phyloP scores from a whole-genome alignment of 202 grass and related monocot species.

The Brachypodium distachyon region DNA sequence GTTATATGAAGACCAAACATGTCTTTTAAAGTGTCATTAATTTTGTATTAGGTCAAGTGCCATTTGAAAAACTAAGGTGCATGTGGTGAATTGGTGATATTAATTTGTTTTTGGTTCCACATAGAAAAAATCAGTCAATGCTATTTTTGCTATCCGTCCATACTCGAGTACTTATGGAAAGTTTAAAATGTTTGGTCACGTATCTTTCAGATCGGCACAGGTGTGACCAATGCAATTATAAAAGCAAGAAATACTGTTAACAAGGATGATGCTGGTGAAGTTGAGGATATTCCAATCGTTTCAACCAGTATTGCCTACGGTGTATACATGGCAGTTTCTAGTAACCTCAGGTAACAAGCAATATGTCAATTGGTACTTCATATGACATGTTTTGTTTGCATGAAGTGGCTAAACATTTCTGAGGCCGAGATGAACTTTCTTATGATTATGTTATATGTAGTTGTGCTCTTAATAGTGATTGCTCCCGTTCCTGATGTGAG shows the following conservation, averaged over 20 bases:
- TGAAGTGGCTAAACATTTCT: conserved; percentile 3
- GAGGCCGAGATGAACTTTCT: not conserved
- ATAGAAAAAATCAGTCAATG: not conserved
- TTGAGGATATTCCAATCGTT: conserved; percentile 64
- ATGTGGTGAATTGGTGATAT: not conserved
- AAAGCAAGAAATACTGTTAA: conserved; percentile 61
- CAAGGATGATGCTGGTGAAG: conserved; percentile 69
- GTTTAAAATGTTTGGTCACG: conserved; percentile 4
- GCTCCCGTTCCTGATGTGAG: not conserved
- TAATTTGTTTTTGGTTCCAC: not conserved
- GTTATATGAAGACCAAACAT: not conserved
- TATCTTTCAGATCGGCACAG: conserved; percentile 65
- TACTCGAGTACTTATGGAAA: conserved; percentile 4
- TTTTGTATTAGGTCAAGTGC: not conserved
- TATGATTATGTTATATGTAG: conserved; percentile 8
- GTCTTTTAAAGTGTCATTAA: not conserved
- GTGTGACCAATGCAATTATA: conserved; percentile 77
- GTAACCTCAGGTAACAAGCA: conserved; percentile 80
- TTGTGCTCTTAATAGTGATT: not conserved
- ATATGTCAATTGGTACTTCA: not conserved
- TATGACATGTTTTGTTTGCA: conserved; percentile 2
- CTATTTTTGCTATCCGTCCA: not conserved
- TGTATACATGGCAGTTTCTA: conserved; percentile 96
- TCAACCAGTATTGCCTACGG: conserved; percentile 85
- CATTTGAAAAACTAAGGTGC: not conserved